Evolutionary conservation across 805 yeast genomes (phyloP).

Genomic region (Candida adriatica): DNA sequence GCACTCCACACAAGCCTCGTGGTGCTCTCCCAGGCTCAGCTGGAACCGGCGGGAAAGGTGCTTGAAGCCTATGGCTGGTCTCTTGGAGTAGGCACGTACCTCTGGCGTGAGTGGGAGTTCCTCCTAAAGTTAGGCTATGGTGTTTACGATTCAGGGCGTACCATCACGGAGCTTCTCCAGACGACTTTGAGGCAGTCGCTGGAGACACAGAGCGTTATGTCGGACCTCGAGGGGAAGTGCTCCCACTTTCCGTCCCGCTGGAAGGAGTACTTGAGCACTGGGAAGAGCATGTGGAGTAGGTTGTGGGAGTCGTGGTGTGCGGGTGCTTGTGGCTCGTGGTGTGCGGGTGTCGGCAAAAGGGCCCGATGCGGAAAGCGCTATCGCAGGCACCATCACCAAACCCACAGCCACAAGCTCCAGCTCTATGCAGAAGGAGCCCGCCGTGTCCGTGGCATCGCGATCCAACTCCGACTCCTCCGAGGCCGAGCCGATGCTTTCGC

Average conservation of each 20-base stretch:
- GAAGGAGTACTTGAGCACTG: slow-evolving; percentile 19
- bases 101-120: slow-evolving; percentile 4
- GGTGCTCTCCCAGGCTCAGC: slow-evolving; percentile 7
- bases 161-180: slow-evolving; percentile 17
- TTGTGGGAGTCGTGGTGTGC: not conserved
- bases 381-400: slow-evolving; percentile 1
- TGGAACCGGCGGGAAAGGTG: slow-evolving; percentile 6
- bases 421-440: slow-evolving; percentile 12
- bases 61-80: slow-evolving; percentile 21
- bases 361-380: too few relatives aligned
- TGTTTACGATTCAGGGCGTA: slow-evolving; percentile 3
- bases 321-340: not conserved
- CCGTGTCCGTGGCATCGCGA: slow-evolving; percentile 12
- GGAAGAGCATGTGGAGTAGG: too few relatives aligned
- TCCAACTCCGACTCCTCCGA: slow-evolving; percentile 14
- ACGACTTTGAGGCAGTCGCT: slow-evolving; percentile 8
- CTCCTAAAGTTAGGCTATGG: slow-evolving; percentile 7
- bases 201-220: slow-evolving; percentile 10
- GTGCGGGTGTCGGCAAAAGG: too few relatives aligned
- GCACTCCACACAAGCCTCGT: slow-evolving; percentile 4
- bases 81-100: slow-evolving; percentile 13
- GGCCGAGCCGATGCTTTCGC: slow-evolving; percentile 6
- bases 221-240: slow-evolving; percentile 21
- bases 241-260: slow-evolving; percentile 16
- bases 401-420: too few relatives aligned